A percentile compares a stretch with the other conserved stretches of the same genome.
Conservation (phyloP, 1,284 basidiomycete genomes). For the Ceratobasidium sp. region DNA sequence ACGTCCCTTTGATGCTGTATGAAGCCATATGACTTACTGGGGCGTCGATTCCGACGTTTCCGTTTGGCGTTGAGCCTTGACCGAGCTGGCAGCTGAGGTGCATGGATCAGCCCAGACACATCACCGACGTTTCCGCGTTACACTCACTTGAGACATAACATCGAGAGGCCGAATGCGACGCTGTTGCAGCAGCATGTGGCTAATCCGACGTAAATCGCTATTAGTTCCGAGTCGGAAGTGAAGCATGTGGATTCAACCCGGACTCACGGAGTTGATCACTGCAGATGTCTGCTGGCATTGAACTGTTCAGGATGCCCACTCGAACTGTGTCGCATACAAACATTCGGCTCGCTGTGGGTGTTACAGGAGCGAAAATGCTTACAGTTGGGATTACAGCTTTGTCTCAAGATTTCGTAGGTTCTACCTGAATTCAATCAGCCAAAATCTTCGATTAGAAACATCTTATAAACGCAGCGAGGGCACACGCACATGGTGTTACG, state of each 20-base stretch:
- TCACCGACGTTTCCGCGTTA: too few relatives aligned
- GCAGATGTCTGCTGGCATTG: neutral
- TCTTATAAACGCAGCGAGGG: neutral
- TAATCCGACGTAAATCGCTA: neutral
- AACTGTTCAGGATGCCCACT: too few relatives aligned
- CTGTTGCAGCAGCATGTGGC: slow-evolving; percentile 27
- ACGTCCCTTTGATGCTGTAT: too few relatives aligned
- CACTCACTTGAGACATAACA: slow-evolving; percentile 13
- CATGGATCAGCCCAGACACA: neutral
- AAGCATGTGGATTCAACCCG: too few relatives aligned
- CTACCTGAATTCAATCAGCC: neutral
- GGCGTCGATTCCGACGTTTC: slow-evolving; percentile 3
- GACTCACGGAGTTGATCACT: slow-evolving; percentile 4
- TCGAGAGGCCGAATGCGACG: slow-evolving; percentile 7
- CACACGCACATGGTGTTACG: slow-evolving; percentile 2
- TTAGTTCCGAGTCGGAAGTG: neutral
- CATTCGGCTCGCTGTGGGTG: too few relatives aligned
- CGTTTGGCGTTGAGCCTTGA: neutral
- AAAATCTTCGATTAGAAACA: neutral
- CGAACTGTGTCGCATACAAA: neutral
- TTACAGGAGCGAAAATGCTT: neutral
- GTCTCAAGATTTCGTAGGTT: slow-evolving; percentile 12
- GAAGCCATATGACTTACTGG: neutral
- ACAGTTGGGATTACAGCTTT: neutral
- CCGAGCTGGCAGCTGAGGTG: slow-evolving; percentile 2